A percentile compares a stretch with the other conserved stretches of the same genome.
Evolutionary conservation across 495 filamentous ascomycete genomes (phyloP).

Genomic region (Trichoderma virens): DNA sequence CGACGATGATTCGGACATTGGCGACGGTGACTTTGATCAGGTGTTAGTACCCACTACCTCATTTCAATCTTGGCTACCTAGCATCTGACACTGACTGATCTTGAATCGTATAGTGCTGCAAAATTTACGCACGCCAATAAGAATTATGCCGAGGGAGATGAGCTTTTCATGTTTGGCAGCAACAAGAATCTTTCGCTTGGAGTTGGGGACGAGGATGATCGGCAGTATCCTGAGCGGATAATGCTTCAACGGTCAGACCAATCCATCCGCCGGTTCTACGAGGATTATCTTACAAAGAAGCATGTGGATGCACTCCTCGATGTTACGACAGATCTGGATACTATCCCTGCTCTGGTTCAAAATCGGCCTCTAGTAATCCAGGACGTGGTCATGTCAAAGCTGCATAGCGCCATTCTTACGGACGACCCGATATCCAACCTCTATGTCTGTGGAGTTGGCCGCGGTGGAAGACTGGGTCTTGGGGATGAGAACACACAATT

Average conservation of each 20-base stretch:
- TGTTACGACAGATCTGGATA: constrained; percentile 20
- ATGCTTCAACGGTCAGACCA: constrained; percentile 71
- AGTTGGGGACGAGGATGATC: constrained; percentile 86
- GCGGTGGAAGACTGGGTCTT: constrained; percentile 81
- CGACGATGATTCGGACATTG: constrained; percentile 36
- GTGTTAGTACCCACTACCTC: not conserved
- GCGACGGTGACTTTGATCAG: constrained; percentile 22
- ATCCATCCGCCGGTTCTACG: constrained; percentile 60
- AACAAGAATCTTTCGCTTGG: constrained; percentile 92
- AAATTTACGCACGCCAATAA: constrained; percentile 16
- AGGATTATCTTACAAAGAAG: constrained; percentile 44
- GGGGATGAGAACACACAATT: constrained; percentile 86
- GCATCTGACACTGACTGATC: constrained; percentile 11
- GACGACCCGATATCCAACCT: constrained; percentile 87
- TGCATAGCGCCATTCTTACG: constrained; percentile 85
- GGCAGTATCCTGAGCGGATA: constrained; percentile 84
- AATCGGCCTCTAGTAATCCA: constrained; percentile 64
- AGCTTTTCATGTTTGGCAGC: constrained; percentile 86
- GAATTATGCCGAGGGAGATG: constrained; percentile 55
- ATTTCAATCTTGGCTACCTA: not conserved
- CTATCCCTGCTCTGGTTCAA: constrained; percentile 60
- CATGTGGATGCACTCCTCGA: constrained; percentile 22
- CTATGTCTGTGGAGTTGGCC: constrained; percentile 86
- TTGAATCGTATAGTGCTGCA: not conserved
- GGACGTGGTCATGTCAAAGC: constrained; percentile 78